These are phyloP conservation scores for Coemansia sp. DNA, from an alignment of 192 early-diverging fungal genomes.

Conservation along the genomic window DNA sequence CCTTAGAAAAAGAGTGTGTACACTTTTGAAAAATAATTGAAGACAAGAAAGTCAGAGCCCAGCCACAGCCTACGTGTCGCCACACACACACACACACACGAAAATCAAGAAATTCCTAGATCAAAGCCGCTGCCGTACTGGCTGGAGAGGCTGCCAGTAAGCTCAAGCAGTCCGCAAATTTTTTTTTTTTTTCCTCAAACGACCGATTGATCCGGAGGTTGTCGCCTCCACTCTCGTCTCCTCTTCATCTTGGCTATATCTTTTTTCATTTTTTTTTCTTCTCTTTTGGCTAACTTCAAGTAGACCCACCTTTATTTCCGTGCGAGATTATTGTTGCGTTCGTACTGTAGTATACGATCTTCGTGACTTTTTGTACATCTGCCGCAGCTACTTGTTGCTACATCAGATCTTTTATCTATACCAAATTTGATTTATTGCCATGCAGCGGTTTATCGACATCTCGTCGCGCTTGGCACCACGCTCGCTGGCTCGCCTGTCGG, in stretches of 20 bases:
- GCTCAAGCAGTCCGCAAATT: neutral
- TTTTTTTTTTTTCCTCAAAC: conserved; percentile 5
- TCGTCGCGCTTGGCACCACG: conserved; percentile 21
- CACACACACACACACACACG: too few species aligned
- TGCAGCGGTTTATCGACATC: conserved; percentile 34
- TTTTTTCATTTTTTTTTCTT: neutral
- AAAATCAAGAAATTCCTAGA: neutral
- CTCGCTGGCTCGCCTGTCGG: conserved; percentile 23
- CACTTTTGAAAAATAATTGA: too few species aligned
- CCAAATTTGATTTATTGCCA: conserved; percentile 7
- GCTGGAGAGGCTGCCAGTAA: conserved; percentile 1
- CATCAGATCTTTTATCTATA: neutral
- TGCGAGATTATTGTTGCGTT: neutral
- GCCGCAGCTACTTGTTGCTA: conserved; percentile 4
- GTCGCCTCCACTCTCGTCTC: neutral
- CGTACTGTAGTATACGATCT: conserved; percentile 4
- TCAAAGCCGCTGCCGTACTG: neutral
- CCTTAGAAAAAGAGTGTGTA: too few species aligned
- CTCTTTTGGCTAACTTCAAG: conserved; percentile 4
- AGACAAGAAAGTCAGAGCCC: too few species aligned
- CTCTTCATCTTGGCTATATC: neutral
- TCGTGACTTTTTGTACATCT: conserved; percentile 2
- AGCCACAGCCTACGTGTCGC: neutral
- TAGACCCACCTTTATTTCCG: neutral
- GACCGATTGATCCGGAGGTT: neutral